Conservation (phyloP, 2,329 filamentous ascomycete genomes). For the Cladosporium oxysporum region DNA sequence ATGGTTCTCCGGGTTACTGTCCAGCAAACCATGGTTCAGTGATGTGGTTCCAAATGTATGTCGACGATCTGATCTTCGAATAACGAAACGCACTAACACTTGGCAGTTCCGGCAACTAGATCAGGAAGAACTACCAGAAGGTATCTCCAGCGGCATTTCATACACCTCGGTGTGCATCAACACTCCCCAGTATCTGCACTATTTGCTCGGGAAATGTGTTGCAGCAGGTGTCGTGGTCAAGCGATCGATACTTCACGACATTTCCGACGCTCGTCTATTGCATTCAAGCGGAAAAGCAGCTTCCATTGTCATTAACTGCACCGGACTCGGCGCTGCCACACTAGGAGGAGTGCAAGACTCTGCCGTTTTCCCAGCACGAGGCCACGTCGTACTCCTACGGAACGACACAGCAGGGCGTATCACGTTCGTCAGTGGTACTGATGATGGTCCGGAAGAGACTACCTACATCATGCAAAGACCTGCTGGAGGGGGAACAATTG, state of each 20-base stretch:
- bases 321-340: constrained; percentile 68
- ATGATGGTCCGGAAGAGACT: constrained; percentile 68
- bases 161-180: constrained; percentile 87
- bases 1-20: not conserved
- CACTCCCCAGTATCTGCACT: constrained; percentile 77
- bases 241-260: constrained; percentile 64
- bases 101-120: not conserved
- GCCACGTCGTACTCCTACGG: constrained; percentile 76
- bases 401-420: constrained; percentile 67
- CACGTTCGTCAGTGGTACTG: constrained; percentile 65
- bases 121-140: constrained; percentile 54
- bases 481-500: constrained; percentile 69
- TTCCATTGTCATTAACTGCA: constrained; percentile 75
- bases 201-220: constrained; percentile 74
- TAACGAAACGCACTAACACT: not conserved
- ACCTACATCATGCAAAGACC: constrained; percentile 78
- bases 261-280: constrained; percentile 60
- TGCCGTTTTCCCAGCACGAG: constrained; percentile 69
- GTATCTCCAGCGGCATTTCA: constrained; percentile 65
- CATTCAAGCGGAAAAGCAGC: constrained; percentile 50
- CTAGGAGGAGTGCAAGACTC: constrained; percentile 77
- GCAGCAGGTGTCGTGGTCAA: constrained; percentile 67
- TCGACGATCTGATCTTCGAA: not conserved
- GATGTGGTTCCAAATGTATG: constrained; percentile 64
- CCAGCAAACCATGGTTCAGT: constrained; percentile 64